These are phyloP conservation scores for Neolecta irregularis DNA, from an alignment of 1,139 yeast genomes.

Conservation along the genomic window DNA sequence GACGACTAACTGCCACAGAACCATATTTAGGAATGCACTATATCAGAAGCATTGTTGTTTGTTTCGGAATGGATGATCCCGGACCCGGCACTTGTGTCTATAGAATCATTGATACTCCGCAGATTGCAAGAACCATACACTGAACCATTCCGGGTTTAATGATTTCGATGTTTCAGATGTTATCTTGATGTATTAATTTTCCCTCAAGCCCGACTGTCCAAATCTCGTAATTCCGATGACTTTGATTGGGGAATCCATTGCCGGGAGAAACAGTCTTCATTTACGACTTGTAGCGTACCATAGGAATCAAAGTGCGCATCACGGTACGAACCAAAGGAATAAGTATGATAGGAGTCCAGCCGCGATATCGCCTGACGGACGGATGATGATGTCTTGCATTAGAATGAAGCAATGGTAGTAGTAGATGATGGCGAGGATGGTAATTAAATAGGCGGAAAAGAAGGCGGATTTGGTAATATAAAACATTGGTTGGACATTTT, in stretches of 20 bases:
- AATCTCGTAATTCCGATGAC: conserved; percentile 9
- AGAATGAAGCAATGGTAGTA: no score
- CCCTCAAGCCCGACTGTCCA: conserved; percentile 8
- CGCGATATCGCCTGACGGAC: no score
- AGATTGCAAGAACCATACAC: no score
- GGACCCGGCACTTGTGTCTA: conserved; percentile 11
- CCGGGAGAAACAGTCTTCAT: conserved; percentile 8
- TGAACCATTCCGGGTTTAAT: conserved; percentile 9
- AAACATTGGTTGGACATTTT: no score
- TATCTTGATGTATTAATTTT: conserved; percentile 8
- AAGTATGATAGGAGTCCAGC: conserved; percentile 9
- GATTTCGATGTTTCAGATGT: conserved; percentile 11
- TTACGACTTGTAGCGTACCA: conserved; percentile 10
- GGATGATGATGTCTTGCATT: no score
- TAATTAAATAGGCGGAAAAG: no score
- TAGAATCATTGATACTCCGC: no score
- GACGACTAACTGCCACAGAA: no score
- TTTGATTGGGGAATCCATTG: conserved; percentile 10
- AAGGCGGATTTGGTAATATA: no score
- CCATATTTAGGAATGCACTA: no score
- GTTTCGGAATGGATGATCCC: conserved; percentile 12
- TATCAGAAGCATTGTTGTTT: no score
- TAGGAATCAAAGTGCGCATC: conserved; percentile 4
- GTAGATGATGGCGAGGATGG: no score
- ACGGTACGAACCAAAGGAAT: conserved; percentile 8